Conservation (phyloP, 1,139 yeast species). For the Suhomyces coccinellae region DNA sequence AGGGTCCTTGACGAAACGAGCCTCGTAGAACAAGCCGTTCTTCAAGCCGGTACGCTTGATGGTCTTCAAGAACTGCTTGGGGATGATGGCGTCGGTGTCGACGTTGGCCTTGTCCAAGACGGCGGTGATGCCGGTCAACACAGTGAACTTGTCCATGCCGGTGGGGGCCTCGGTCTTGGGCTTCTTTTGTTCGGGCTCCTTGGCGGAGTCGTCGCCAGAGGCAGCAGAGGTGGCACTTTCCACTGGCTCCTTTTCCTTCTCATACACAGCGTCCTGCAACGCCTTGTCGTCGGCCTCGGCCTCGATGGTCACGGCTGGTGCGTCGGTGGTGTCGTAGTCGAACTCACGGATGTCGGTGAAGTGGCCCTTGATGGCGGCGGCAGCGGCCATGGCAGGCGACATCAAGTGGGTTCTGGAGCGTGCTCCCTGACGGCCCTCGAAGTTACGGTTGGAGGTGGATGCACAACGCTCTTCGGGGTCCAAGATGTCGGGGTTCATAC, state of each 20-base stretch:
- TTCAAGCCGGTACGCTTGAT: constrained; percentile 94
- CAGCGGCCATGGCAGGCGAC: constrained; percentile 99
- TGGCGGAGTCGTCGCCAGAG: constrained; percentile 1
- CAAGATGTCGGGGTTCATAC: constrained; percentile 98
- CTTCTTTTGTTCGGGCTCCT: constrained; percentile 34
- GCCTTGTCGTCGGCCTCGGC: constrained; percentile 53
- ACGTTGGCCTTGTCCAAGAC: constrained; percentile 93
- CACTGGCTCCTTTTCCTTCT: constrained; percentile 63
- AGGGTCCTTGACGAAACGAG: constrained; percentile 69
- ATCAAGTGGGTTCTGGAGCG: constrained; percentile 92
- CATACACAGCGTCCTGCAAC: constrained; percentile 67
- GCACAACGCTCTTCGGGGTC: constrained; percentile 97
- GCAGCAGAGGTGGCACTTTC: constrained; percentile 31
- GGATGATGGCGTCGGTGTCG: constrained; percentile 97
- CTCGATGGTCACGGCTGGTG: constrained; percentile 61
- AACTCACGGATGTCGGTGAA: constrained; percentile 87
- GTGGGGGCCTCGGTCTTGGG: constrained; percentile 28
- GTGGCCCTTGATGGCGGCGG: constrained; percentile 92
- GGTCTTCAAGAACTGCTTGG: constrained; percentile 95
- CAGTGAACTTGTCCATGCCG: constrained; percentile 75
- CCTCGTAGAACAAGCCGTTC: constrained; percentile 86
- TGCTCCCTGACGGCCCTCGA: constrained; percentile 99
- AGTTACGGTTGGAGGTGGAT: constrained; percentile 96
- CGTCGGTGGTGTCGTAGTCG: constrained; percentile 58
- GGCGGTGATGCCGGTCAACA: constrained; percentile 84